These are phyloP conservation scores for Ustilago cynodontis DNA, from an alignment of 1,284 basidiomycete genomes.

Conservation along the genomic window DNA sequence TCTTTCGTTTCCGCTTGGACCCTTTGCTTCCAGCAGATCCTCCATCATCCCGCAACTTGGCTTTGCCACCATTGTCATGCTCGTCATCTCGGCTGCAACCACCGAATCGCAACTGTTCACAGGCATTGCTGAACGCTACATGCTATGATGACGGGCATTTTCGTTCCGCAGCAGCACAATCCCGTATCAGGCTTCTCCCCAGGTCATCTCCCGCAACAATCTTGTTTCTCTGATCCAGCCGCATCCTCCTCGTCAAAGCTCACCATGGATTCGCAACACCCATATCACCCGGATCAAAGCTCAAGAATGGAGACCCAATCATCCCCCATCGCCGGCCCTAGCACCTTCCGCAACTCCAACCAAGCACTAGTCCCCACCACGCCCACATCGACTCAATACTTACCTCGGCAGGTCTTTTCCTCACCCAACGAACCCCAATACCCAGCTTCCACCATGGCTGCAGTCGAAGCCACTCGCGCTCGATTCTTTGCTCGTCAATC, in stretches of 20 bases:
- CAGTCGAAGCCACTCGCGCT: slow-evolving; percentile 28
- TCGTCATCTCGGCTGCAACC: neutral
- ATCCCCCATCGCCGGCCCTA: neutral
- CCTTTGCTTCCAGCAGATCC: slow-evolving; percentile 1
- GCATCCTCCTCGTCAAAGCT: neutral
- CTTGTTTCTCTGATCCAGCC: neutral
- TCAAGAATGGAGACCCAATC: neutral
- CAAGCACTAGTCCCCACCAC: neutral
- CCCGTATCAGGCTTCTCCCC: neutral
- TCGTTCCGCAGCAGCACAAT: slow-evolving; percentile 16
- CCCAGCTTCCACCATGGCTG: slow-evolving; percentile 37
- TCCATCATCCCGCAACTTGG: slow-evolving; percentile 6
- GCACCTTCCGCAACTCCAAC: neutral
- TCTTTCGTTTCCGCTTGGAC: slow-evolving; percentile 13
- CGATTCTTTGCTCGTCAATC: slow-evolving; percentile 41
- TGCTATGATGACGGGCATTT: slow-evolving; percentile 17
- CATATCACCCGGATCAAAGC: neutral
- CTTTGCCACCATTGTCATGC: slow-evolving; percentile 4
- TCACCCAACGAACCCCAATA: slow-evolving; percentile 26
- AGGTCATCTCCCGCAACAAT: neutral
- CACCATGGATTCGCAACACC: neutral
- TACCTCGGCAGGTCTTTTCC: slow-evolving; percentile 32
- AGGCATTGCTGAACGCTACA: neutral
- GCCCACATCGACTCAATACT: neutral
- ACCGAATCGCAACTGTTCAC: neutral